Evolutionary conservation across 805 yeast species (phyloP).

Genomic region (Priceomyces fermenticarens): DNA sequence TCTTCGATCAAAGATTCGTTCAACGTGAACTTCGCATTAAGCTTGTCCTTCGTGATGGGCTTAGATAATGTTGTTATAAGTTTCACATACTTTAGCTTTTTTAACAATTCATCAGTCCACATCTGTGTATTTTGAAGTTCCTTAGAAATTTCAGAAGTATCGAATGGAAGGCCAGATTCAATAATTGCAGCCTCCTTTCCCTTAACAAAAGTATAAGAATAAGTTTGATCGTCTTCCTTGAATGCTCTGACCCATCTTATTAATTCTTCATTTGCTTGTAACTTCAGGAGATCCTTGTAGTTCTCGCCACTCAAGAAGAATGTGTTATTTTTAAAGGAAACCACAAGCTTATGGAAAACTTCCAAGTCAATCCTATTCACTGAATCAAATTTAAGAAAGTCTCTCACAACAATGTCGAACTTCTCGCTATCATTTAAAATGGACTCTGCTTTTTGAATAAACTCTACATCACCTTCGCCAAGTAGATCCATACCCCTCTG

Average conservation of each 20-base stretch:
- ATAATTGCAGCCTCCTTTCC: conserved; percentile 19
- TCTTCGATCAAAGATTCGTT: conserved; percentile 17
- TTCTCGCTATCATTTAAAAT: conserved; percentile 23
- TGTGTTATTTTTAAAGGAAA: conserved; percentile 21
- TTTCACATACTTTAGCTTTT: conserved; percentile 8
- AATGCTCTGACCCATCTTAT: conserved; percentile 11
- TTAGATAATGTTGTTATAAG: conserved; percentile 16
- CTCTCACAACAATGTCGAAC: conserved; percentile 16
- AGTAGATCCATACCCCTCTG: conserved; percentile 25
- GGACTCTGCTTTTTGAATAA: conserved; percentile 19
- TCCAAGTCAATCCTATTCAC: conserved; percentile 21
- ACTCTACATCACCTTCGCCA: conserved; percentile 31
- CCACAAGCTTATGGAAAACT: conserved; percentile 19
- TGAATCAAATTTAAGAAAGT: conserved; percentile 15
- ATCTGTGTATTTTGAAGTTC: conserved; percentile 16
- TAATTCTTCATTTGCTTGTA: conserved; percentile 18
- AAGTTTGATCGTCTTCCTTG: conserved; percentile 3
- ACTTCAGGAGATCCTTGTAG: conserved; percentile 26
- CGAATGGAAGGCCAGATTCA: conserved; percentile 19
- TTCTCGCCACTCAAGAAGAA: conserved; percentile 25
- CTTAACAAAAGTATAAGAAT: conserved; percentile 19
- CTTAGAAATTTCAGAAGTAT: conserved; percentile 10
- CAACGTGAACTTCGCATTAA: conserved; percentile 17
- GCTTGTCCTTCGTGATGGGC: conserved; percentile 11
- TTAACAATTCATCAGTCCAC: conserved; percentile 21